A percentile compares a stretch with the other conserved stretches of the same genome.
Evolutionary conservation across 345 rosid species (phyloP).

Genomic region (Cardiospermum halicacabum): DNA sequence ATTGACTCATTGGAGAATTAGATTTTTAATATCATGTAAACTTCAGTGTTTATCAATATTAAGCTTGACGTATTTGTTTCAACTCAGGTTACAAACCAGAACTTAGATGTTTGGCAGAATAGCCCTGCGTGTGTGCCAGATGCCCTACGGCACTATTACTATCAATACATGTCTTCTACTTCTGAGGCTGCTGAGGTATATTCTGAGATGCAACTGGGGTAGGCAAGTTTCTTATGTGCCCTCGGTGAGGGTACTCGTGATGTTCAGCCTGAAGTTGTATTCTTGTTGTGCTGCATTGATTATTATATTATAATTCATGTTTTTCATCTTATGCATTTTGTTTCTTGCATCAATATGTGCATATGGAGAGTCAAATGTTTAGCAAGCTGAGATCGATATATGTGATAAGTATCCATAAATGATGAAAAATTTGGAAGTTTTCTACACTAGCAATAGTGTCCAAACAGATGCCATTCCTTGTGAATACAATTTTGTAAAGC

Average conservation of each 20-base stretch:
- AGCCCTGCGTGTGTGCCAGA: slow-evolving; percentile 83
- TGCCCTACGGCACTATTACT: slow-evolving; percentile 92
- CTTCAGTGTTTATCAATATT: not conserved
- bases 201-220: slow-evolving; percentile 13
- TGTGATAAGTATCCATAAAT: not conserved
- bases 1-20: not conserved
- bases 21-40: slow-evolving; percentile 6
- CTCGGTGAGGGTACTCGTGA: not conserved
- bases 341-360: slow-evolving; percentile 1
- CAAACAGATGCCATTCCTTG: not conserved
- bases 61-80: slow-evolving; percentile 11
- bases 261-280: slow-evolving; percentile 1
- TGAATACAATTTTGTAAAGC: not conserved
- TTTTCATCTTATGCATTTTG: not conserved
- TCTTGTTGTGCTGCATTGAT: not conserved
- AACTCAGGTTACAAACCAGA: slow-evolving; percentile 88
- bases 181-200: slow-evolving; percentile 92
- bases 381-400: slow-evolving; percentile 1
- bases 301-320: not conserved
- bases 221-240: slow-evolving; percentile 15
- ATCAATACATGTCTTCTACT: slow-evolving; percentile 95
- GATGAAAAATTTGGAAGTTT: not conserved
- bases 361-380: not conserved
- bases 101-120: slow-evolving; percentile 81
- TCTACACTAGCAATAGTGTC: not conserved